phyloP scores from a whole-genome alignment of 164 flowering plant genomes.

The Tinospora cordifolia region DNA sequence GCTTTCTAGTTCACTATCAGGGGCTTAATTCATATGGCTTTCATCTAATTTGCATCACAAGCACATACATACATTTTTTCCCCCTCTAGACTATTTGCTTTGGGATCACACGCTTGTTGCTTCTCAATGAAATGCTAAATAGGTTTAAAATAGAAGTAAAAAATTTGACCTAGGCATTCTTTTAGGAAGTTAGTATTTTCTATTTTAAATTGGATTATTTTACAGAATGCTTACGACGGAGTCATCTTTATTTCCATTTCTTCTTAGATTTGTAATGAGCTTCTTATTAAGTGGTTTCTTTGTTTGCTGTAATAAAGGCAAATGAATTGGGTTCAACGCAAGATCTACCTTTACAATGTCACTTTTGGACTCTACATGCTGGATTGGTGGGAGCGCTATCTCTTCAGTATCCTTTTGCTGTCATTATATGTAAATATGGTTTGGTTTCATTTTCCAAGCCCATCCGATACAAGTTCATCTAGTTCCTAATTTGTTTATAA shows the following conservation, averaged over 20 bases:
- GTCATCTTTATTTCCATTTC: background rate
- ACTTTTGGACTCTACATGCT: slow-evolving; percentile 31
- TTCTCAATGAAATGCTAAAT: background rate
- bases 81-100: background rate
- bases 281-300: background rate
- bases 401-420: slow-evolving; percentile 28
- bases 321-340: slow-evolving; percentile 17
- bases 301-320: background rate
- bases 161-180: background rate
- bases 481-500: background rate
- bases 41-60: background rate
- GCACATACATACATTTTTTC: background rate
- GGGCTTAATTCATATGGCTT: background rate
- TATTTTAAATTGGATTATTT: background rate
- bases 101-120: background rate
- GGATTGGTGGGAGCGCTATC: slow-evolving; percentile 34
- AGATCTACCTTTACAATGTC: slow-evolving; percentile 31
- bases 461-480: background rate
- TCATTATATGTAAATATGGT: background rate
- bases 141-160: too few relatives aligned
- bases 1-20: too few relatives aligned
- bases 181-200: background rate
- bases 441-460: background rate
- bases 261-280: background rate
- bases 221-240: background rate